A percentile compares a stretch with the other conserved stretches of the same genome.
Evolutionary conservation across 768 basidiomycete species (phyloP).

Genomic region (Pleurotus tuber-regium): DNA sequence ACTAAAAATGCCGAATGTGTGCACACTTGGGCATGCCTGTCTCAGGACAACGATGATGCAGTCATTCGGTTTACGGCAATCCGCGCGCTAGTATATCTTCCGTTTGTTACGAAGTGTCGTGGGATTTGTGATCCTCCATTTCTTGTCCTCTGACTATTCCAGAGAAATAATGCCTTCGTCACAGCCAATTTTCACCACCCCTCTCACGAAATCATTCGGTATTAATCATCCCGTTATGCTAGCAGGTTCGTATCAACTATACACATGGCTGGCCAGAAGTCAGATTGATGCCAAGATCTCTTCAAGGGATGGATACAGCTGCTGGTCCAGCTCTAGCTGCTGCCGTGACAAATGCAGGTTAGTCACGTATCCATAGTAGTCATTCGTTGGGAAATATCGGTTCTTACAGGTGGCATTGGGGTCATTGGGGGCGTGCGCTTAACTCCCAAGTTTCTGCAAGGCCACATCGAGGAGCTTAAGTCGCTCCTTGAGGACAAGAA

Average conservation of each 20-base stretch:
- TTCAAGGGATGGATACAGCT: constrained; percentile 75
- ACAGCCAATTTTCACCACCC: constrained; percentile 61
- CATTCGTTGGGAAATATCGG: neutral
- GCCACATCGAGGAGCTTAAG: constrained; percentile 72
- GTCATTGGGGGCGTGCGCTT: constrained; percentile 83
- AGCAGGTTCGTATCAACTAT: constrained; percentile 46
- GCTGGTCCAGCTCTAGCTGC: constrained; percentile 84
- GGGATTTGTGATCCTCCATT: too few species aligned
- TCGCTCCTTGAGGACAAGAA: constrained; percentile 67
- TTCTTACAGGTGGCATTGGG: constrained; percentile 61
- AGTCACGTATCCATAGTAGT: constrained; percentile 7
- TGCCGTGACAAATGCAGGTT: constrained; percentile 84
- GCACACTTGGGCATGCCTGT: too few species aligned
- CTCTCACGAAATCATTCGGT: constrained; percentile 71
- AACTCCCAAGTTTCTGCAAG: constrained; percentile 66
- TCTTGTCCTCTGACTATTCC: neutral
- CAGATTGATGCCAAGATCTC: neutral
- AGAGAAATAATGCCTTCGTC: constrained; percentile 75
- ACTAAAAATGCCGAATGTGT: too few species aligned
- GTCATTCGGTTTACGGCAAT: too few species aligned
- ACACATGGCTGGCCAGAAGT: constrained; percentile 1
- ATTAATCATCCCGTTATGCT: constrained; percentile 85
- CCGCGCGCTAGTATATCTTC: too few species aligned
- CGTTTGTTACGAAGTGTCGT: too few species aligned
- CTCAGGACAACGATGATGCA: too few species aligned